Base-by-base conservation (phyloP, 495 filamentous ascomycete species). In the Annulohypoxylon maeteangense region DNA sequence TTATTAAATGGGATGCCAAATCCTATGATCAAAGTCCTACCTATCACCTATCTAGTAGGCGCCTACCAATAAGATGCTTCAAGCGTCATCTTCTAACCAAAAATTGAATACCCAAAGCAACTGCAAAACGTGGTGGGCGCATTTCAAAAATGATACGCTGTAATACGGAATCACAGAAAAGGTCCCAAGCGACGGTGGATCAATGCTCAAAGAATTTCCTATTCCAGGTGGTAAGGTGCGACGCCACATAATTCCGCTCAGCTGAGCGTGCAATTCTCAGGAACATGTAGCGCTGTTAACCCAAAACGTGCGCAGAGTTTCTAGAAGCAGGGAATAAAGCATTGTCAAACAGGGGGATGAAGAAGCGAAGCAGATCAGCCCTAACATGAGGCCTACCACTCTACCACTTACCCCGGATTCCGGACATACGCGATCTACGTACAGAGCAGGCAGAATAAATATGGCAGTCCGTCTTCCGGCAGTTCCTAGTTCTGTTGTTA, bases 141-240 rank as follows among this genome's bases (percentile, higher is more conserved):
- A 50, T 18, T 40, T 18, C 50, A 57, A 25, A 8, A 56, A 45
- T 64, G 1, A 65, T 45, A 56, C 40, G 40, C 23, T 23, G 22
- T 23, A 36, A 45, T 20, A 36, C 18, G 0, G 1, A 18, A n/a
- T 51, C 56, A 20, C 62, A 54, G 34, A 36, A 38, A 16, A 3
- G 20, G 31, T n/a, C 27, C 45, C 22, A 11, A 20, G 48, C 18
- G 32, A 56, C 31, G 45, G 42, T 18, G 29, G 65, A 62, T 68
- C 29, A 57, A 27, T 38, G 31, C 29, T 38, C 23, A 14, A 12
- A 7, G 4, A 61, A 20, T 65, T 71, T 18, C 68, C 54, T 16
- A 44, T 51, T 71, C 59, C 27, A 0, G 62, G 68, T 56, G 10
- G 12, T 40, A 71, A 71, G 55, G 20, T 25, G 62, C 68, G 68